phyloP scores from a whole-genome alignment of 768 basidiomycete genomes.

The Lentinula boryana region DNA sequence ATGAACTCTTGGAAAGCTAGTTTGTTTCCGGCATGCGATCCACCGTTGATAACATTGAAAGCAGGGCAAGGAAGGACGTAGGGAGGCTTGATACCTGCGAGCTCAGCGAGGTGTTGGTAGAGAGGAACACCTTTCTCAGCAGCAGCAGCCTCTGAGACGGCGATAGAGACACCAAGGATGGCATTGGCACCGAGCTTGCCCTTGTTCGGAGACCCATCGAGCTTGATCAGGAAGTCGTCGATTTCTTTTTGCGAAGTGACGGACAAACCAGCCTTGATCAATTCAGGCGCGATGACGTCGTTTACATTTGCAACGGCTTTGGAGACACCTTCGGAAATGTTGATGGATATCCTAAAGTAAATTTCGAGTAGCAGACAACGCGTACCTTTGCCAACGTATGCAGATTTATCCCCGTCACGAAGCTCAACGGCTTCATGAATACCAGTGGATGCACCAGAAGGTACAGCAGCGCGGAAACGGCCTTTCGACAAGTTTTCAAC shows the following conservation, averaged over 20 bases:
- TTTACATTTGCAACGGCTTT: constrained; percentile 97
- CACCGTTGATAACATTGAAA: constrained; percentile 99
- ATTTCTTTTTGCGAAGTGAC: constrained; percentile 93
- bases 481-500: constrained; percentile 39
- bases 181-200: constrained; percentile 99
- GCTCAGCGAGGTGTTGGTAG: constrained; percentile 93
- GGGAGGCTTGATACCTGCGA: constrained; percentile 92
- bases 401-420: constrained; percentile 89
- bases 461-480: constrained; percentile 89
- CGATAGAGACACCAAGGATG: constrained; percentile 97
- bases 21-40: constrained; percentile 99
- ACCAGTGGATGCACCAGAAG: constrained; percentile 98
- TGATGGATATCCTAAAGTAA: not conserved
- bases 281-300: constrained; percentile 78
- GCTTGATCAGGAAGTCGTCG: constrained; percentile 97
- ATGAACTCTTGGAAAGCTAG: constrained; percentile 99
- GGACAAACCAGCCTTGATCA: constrained; percentile 77
- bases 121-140: constrained; percentile 93
- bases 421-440: constrained; percentile 98
- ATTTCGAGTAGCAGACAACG: constrained; percentile 2
- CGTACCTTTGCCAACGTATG: constrained; percentile 94
- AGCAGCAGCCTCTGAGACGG: constrained; percentile 88
- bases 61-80: constrained; percentile 89
- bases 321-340: constrained; percentile 60
- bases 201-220: constrained; percentile 97